Conservation (phyloP, 2,329 filamentous ascomycete species). For the Sclerotinia trifoliorum region DNA sequence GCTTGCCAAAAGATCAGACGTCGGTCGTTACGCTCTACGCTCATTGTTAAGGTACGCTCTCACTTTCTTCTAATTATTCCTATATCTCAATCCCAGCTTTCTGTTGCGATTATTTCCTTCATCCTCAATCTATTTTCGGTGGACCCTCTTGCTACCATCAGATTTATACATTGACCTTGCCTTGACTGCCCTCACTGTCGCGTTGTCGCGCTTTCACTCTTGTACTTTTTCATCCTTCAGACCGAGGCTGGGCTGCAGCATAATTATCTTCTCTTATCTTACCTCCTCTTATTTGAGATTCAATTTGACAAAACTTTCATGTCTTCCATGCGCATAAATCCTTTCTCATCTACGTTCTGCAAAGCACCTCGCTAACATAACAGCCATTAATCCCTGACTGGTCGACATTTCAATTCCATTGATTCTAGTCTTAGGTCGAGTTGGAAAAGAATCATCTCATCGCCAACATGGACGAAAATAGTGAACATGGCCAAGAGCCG, state of each 20-base stretch:
- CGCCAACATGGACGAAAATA: constrained; percentile 18
- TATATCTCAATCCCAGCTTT: not conserved
- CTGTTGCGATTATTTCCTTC: not conserved
- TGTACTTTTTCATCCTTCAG: not conserved
- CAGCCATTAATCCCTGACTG: not conserved
- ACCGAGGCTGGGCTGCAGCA: not conserved
- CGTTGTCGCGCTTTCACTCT: not conserved
- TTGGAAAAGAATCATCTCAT: not conserved
- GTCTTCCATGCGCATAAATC: not conserved
- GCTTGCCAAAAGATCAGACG: not conserved
- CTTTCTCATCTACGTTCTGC: not conserved
- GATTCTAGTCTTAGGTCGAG: not conserved
- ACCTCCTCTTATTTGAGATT: not conserved
- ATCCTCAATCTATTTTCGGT: not conserved
- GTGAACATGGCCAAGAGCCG: not conserved
- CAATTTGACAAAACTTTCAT: not conserved
- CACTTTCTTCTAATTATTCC: not conserved
- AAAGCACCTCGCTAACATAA: not conserved
- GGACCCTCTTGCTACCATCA: not conserved
- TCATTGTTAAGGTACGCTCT: not conserved
- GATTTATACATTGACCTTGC: not conserved
- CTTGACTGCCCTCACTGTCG: not conserved
- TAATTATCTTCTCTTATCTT: not conserved
- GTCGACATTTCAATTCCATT: not conserved
- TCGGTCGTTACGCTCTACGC: not conserved